Percentiles rank a stretch among this genome's conserved stretches.
Evolutionary conservation across 169 alveolate species (phyloP).

Genomic region (Babesia ovata): DNA sequence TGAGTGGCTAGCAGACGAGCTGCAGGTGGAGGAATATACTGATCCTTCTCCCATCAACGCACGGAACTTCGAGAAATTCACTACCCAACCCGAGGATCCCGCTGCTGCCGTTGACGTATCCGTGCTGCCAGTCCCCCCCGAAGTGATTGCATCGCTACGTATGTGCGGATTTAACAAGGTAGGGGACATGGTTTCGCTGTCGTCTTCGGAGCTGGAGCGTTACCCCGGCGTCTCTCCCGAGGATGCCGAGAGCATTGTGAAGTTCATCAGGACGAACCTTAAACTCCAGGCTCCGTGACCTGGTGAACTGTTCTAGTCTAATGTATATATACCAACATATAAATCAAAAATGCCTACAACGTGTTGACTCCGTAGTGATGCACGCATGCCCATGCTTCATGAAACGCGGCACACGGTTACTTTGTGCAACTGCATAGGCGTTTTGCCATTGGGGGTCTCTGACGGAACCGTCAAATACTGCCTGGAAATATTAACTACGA

Average conservation of each 20-base stretch:
- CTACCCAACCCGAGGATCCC: constrained; percentile 25
- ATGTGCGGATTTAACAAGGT: constrained; percentile 55
- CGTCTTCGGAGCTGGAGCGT: constrained; percentile 44
- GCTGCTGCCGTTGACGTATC: constrained; percentile 32
- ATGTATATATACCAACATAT: too few relatives aligned
- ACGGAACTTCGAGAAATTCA: constrained; percentile 37
- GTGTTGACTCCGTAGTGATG: too few relatives aligned
- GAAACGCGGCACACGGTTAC: too few relatives aligned
- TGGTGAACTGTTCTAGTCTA: too few relatives aligned
- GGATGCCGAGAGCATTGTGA: constrained; percentile 30
- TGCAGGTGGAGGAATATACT: constrained; percentile 55
- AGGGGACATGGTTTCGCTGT: constrained; percentile 22
- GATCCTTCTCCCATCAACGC: constrained; percentile 58
- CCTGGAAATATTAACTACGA: too few relatives aligned
- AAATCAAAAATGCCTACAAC: too few relatives aligned
- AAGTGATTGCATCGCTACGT: constrained; percentile 30
- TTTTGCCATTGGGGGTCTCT: too few relatives aligned
- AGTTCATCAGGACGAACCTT: constrained; percentile 21
- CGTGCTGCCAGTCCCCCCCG: constrained; percentile 49
- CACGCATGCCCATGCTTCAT: too few relatives aligned
- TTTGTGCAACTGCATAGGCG: too few relatives aligned
- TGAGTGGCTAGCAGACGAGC: constrained; percentile 60
- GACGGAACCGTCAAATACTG: too few relatives aligned
- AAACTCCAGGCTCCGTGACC: background rate
- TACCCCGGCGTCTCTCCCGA: constrained; percentile 41